Conservation (phyloP, 139 green algal genomes). For the Ostreobium quekettii region DNA sequence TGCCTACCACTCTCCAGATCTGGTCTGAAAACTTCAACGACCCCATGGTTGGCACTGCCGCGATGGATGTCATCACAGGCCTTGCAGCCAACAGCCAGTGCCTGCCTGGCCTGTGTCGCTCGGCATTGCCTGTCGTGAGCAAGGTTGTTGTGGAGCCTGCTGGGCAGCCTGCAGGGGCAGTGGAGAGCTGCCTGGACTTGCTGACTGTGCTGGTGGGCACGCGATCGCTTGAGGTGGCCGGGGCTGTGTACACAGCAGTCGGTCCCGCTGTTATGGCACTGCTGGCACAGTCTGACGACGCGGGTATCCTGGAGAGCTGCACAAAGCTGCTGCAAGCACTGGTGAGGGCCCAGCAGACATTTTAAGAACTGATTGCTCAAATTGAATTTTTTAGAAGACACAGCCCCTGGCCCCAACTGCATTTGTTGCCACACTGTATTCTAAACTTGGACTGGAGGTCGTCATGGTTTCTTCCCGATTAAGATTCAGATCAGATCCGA, state of each 20-base stretch:
- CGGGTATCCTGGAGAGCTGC: background rate
- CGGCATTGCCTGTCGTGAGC: constrained; percentile 38
- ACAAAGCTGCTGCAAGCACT: background rate
- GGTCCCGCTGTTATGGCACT: background rate
- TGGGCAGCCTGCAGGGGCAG: constrained; percentile 28
- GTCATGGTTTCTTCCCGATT: no score
- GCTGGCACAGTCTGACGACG: background rate
- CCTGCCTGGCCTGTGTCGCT: constrained; percentile 31
- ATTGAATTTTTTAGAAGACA: no score
- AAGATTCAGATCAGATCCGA: no score
- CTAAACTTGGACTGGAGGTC: no score
- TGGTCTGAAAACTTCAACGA: constrained; percentile 55
- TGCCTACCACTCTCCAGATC: constrained; percentile 30
- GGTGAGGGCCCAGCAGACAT: no score
- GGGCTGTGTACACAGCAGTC: background rate
- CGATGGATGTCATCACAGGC: constrained; percentile 43
- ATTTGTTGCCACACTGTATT: no score
- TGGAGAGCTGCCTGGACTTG: constrained; percentile 56
- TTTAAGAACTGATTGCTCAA: no score
- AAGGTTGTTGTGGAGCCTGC: constrained; percentile 28
- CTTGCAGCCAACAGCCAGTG: constrained; percentile 34
- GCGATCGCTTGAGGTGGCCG: constrained; percentile 19
- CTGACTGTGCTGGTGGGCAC: constrained; percentile 38
- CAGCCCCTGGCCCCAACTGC: no score
- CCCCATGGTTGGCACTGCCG: constrained; percentile 52